phyloP scores from a whole-genome alignment of 768 basidiomycete species.

The Calocera viscosa region DNA sequence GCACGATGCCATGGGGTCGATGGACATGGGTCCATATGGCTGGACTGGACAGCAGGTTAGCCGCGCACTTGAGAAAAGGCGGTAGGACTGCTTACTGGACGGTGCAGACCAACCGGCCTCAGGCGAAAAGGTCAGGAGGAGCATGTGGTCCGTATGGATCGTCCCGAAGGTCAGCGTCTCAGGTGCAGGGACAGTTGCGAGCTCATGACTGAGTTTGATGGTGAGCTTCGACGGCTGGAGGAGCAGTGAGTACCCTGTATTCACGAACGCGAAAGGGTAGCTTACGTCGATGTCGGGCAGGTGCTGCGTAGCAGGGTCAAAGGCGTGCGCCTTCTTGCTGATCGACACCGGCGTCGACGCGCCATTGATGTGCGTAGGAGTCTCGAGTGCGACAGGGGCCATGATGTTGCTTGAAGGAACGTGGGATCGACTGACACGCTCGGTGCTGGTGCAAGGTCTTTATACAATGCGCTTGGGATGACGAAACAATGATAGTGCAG shows the following conservation, averaged over 20 bases:
- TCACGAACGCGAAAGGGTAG: not conserved
- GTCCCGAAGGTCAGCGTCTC: conserved; percentile 46
- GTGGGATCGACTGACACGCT: not conserved
- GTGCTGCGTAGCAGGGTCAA: not conserved
- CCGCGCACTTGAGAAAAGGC: conserved; percentile 17
- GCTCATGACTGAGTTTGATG: conserved; percentile 34
- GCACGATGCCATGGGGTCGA: conserved; percentile 45
- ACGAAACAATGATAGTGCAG: not conserved
- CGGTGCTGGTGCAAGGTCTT: not conserved
- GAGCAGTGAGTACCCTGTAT: not conserved
- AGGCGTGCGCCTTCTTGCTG: too few species aligned
- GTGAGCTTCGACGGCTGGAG: conserved; percentile 44
- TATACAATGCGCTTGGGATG: not conserved
- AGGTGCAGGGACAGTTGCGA: conserved; percentile 40
- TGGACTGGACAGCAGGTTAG: conserved; percentile 30
- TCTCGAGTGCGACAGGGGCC: conserved; percentile 2
- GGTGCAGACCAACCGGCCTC: conserved; percentile 53
- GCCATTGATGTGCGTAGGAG: not conserved
- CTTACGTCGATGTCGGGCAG: not conserved
- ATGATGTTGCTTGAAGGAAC: not conserved
- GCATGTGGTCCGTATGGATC: conserved; percentile 28
- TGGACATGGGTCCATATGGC: conserved; percentile 42
- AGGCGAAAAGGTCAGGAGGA: conserved; percentile 30
- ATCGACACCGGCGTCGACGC: not conserved
- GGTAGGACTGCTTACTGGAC: conserved; percentile 46